These are phyloP conservation scores for Exserohilum turcica DNA, from an alignment of 2,329 filamentous ascomycete species.

Conservation along the genomic window DNA sequence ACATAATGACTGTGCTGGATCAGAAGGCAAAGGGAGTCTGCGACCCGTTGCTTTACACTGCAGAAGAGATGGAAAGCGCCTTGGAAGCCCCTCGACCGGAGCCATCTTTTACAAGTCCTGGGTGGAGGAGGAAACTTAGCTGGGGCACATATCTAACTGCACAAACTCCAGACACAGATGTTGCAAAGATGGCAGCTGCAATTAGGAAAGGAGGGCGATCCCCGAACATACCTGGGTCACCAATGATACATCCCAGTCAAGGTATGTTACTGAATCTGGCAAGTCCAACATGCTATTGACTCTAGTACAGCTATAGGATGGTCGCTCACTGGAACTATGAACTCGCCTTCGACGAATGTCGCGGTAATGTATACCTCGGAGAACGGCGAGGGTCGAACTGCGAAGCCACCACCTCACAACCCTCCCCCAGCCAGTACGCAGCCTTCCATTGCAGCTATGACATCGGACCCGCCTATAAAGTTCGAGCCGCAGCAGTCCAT, in stretches of 20 bases:
- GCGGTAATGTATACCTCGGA: constrained; percentile 76
- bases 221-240: constrained; percentile 50
- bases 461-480: constrained; percentile 36
- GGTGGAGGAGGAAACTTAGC: constrained; percentile 56
- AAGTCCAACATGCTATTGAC: constrained; percentile 13
- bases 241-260: constrained; percentile 57
- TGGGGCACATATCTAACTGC: constrained; percentile 51
- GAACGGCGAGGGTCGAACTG: constrained; percentile 32
- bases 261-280: constrained; percentile 37
- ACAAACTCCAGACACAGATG: constrained; percentile 36
- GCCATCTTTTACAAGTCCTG: constrained; percentile 57
- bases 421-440: constrained; percentile 28
- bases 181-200: constrained; percentile 39
- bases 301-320: constrained; percentile 69
- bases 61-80: constrained; percentile 78
- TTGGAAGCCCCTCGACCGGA: constrained; percentile 59
- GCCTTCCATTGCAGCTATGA: constrained; percentile 40
- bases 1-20: constrained; percentile 83
- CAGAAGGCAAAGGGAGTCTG: constrained; percentile 87
- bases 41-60: constrained; percentile 69
- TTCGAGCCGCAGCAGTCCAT: constrained; percentile 30
- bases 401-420: constrained; percentile 25
- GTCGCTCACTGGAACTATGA: constrained; percentile 85
- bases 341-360: constrained; percentile 81
- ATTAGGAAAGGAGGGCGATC: constrained; percentile 38